Evolutionary conservation across 495 filamentous ascomycete genomes (phyloP).

Genomic region (Aspergillus cavernicola): DNA sequence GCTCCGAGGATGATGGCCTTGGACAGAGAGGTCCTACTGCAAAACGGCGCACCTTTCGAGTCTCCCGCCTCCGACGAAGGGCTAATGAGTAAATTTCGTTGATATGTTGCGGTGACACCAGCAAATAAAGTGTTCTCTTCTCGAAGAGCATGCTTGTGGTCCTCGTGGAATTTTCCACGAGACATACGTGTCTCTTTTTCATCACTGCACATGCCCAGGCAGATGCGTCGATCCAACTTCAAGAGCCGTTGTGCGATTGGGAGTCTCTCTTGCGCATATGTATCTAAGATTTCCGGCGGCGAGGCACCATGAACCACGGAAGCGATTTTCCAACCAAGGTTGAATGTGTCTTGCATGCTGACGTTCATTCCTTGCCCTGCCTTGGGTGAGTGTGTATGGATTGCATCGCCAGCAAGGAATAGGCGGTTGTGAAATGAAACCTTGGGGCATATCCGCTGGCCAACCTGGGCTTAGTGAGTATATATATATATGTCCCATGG

Average conservation of each 20-base stretch:
- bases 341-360: slow-evolving; percentile 51
- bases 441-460: slow-evolving; percentile 4
- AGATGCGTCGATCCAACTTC: slow-evolving; percentile 13
- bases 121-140: too few relatives aligned
- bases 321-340: slow-evolving; percentile 50
- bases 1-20: slow-evolving; percentile 43
- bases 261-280: slow-evolving; percentile 30
- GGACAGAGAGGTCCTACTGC: slow-evolving; percentile 31
- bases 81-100: too few relatives aligned
- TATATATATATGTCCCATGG: too few relatives aligned
- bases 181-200: slow-evolving; percentile 7
- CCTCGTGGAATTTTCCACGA: slow-evolving; percentile 6
- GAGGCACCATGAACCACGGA: slow-evolving; percentile 26
- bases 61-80: too few relatives aligned
- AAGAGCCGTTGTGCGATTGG: slow-evolving; percentile 24
- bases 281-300: slow-evolving; percentile 30
- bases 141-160: slow-evolving; percentile 2
- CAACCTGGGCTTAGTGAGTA: neutral
- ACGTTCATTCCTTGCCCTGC: slow-evolving; percentile 54
- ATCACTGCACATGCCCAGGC: slow-evolving; percentile 13
- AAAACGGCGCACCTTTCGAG: too few relatives aligned
- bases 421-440: slow-evolving; percentile 17
- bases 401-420: slow-evolving; percentile 50
- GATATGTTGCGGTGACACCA: too few relatives aligned
- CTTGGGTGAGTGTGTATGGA: slow-evolving; percentile 47